Base-by-base conservation (phyloP, 2,329 filamentous ascomycete species). In the Epichloe sp. region DNA sequence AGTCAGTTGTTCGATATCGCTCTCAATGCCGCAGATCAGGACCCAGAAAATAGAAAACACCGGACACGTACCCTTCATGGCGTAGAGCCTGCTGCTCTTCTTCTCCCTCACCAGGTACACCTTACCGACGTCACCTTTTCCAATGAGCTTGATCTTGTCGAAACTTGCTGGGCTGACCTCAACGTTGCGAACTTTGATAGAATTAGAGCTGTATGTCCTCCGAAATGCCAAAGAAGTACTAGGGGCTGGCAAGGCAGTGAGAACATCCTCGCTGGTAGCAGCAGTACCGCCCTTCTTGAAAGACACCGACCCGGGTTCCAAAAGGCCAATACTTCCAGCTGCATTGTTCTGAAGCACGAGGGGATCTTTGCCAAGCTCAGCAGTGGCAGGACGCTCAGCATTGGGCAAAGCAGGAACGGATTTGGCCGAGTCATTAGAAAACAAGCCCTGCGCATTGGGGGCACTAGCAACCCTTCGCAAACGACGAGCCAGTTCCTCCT, bases 131-230 rank as follows among this genome's bases (percentile, higher is more conserved):
- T 98, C 93, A 53, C 93, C 93, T 73, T 98, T 98, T 52, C 93
- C 93, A 63, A 98, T 96, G 70, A 98, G 78, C 69, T 98, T 98
- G 70, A 98, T 96, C 79, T 98, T 98, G 76, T 98, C 93, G 62
- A 98, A 98, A 66, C 91, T 97, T 55, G 86, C 78, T 0, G 93
- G 93, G 0, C 89, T 87, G 37, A 98, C 93, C 70, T 98, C 93
- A 46, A 98, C 93, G 65, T 95, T 89, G 61, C 93, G 82, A 58
- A 97, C 88, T 71, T 98, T 98, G 75, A 98, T 98, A 41, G 93
- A 97, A 68, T 97, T 98, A 58, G 91, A 96, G 69, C 93, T 97
- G 68, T 98, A 98, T 3, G 93, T 98, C 65, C 93, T 80, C 62
- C 93, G 79, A 71, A 96, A 98, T 19, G 88, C 82, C 47, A 88